Evolutionary conservation across 2,329 filamentous ascomycete species (phyloP), one percentile per base, ranked within the genome.

Genomic region (Sphaerulina musiva): DNA sequence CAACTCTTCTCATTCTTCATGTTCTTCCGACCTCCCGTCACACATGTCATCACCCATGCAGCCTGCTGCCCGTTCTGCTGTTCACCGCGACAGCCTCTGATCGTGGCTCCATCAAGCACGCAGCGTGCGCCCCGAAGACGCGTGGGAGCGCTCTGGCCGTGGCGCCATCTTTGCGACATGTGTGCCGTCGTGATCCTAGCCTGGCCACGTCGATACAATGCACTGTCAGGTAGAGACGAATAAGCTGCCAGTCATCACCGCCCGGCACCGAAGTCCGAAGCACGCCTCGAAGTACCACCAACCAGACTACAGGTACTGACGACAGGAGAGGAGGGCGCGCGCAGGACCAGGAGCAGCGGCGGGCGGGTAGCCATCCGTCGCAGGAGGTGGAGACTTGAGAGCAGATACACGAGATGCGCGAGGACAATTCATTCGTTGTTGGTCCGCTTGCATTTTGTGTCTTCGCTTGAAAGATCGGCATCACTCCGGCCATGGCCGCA

Each of bases 361-460:
- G 20, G 17, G 23, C 42, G 20, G 10, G 42, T 11, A 26, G 9
- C 14, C 40, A n/a, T 20, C 14, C 8, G 42, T 12, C 17, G 20
- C 17, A 26, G 42, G 10, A 44, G 42, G 42, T 10, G 6, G 42
- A 12, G 8, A 11, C 20, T 20, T 1, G 20, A 4, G 20, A 11
- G 20, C 42, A 9, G 6, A 42, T 44, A 26, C 34, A 12, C 29
- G 20, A 32, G n/a, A 17, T 31, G 34, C 23, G n/a, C 29, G 39
- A 41, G 26, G n/a, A 14, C 17, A n/a, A 41, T 17, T 17, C 14
- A 17, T 20, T 32, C 36, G 38, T 10, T 29, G n/a, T 42, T 43
- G n/a, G 40, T 50, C 42, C 48, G 40, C 48, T 42, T 50, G 39
- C 39, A n/a, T 43, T 41, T 42, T 43, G 39, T 29, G 48, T 42